phyloP scores from a whole-genome alignment of 1,284 basidiomycete genomes.

The Apiotrichum mycotoxinovorans region DNA sequence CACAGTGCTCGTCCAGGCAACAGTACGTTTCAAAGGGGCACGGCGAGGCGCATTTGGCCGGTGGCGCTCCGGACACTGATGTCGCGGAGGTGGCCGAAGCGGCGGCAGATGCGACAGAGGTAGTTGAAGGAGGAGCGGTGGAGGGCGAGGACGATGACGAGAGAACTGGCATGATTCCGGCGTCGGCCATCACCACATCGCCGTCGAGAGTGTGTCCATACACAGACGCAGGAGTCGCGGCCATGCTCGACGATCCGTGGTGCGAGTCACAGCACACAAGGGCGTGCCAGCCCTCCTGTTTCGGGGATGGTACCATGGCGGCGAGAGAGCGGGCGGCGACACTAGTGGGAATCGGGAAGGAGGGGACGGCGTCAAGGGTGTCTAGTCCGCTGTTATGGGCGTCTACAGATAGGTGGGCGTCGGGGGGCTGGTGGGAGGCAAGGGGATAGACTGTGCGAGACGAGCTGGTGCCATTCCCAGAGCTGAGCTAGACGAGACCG shows the following conservation, averaged over 20 bases:
- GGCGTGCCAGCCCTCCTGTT: constrained; percentile 13
- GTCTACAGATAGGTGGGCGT: neutral
- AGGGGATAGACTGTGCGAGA: neutral
- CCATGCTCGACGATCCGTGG: constrained; percentile 20
- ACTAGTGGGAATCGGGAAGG: too few relatives aligned
- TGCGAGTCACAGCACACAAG: constrained; percentile 43
- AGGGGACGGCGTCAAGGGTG: too few relatives aligned
- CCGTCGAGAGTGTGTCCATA: too few relatives aligned
- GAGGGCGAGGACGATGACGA: neutral
- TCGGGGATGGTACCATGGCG: neutral
- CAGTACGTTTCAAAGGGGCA: constrained; percentile 27
- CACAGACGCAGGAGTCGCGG: neutral
- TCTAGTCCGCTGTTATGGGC: too few relatives aligned
- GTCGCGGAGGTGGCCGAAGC: neutral
- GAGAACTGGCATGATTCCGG: neutral
- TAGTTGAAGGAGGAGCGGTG: neutral
- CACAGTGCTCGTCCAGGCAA: constrained; percentile 24
- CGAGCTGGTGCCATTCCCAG: neutral
- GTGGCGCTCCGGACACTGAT: too few relatives aligned
- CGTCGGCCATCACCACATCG: neutral
- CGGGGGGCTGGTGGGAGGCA: neutral
- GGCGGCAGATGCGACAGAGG: neutral
- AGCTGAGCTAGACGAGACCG: neutral
- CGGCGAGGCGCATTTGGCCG: neutral
- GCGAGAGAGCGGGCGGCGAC: neutral